Evolutionary conservation across 2,329 filamentous ascomycete species (phyloP).

Genomic region (Penicillium verrucosum): DNA sequence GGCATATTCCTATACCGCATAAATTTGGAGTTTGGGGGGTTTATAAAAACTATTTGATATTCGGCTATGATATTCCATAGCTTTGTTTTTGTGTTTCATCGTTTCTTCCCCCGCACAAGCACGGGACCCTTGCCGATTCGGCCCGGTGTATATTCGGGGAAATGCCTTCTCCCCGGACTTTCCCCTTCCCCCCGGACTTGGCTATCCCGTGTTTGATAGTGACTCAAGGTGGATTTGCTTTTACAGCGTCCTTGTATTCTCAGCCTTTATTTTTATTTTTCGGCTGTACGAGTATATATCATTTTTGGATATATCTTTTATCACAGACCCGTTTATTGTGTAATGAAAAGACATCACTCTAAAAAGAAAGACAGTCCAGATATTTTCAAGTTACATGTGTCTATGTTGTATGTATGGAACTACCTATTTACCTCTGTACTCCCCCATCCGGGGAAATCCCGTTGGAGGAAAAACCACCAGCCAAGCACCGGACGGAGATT

Average conservation of each 20-base stretch:
- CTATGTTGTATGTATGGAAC: no score
- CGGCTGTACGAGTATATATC: background rate
- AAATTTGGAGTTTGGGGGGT: constrained; percentile 2
- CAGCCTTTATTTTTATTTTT: background rate
- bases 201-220: background rate
- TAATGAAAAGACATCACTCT: background rate
- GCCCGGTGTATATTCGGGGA: background rate
- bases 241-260: constrained; percentile 3
- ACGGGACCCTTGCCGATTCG: no score
- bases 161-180: background rate
- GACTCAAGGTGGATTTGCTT: background rate
- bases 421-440: background rate
- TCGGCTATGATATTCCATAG: background rate
- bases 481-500: constrained; percentile 2
- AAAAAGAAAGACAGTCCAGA: background rate
- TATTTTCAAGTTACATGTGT: no score
- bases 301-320: background rate
- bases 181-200: background rate
- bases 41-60: background rate
- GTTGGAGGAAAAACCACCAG: constrained; percentile 2
- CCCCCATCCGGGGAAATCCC: background rate
- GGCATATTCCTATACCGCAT: constrained; percentile 6
- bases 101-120: background rate
- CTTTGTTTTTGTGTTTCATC: background rate
- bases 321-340: background rate